Evolutionary conservation across 2,329 filamentous ascomycete genomes (phyloP), one percentile per base, ranked within the genome.

Genomic region (Apiospora phragmitis): DNA sequence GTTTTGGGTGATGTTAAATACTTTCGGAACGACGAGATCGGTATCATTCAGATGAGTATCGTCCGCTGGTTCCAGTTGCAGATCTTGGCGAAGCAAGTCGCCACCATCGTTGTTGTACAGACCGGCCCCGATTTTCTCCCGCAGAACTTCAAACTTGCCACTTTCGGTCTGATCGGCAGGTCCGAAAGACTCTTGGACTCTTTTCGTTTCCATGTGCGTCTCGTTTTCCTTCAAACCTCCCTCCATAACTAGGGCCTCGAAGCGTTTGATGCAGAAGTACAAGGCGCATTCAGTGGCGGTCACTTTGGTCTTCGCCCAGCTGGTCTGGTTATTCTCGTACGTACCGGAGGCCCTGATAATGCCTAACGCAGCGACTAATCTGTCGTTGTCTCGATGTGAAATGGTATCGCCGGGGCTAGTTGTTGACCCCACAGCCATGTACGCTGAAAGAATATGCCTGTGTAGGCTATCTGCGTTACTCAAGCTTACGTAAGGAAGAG

Each of bases 1-100:
- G 38, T 55, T 68, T 32, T 70, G 69, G 12, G 38, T 65, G 32
- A 70, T 38, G 32, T 70, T 70, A 65, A 70, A 68, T 1, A 11
- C 45, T 5, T 49, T 14, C 29, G 59, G 29, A 21, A 29, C 8
- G 16, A 43, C 35, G 16, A 32, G 32, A 2, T n/a, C 16, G 1
- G n/a, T 11, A 7, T 6, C 35, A 5, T 24, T n/a, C 2, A 26
- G 7, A 0, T 42, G 35, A 3, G 4, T 21, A 1, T 32, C 32
- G 14, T 65, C 65, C 6, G 68, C n/a, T 6, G 41, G 42, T 4
- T 6, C 18, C 7, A 69, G 68, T 14, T 51, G 68, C 16, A 69
- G 42, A 21, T 69, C 68, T 4, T 45, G n/a, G 6, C 68, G 49
- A 14, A 12, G 21, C 11, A 69, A 9, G 42, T 66, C 68, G 12